phyloP scores from a whole-genome alignment of 192 early-diverging fungal genomes.

The Allomyces javanicus region DNA sequence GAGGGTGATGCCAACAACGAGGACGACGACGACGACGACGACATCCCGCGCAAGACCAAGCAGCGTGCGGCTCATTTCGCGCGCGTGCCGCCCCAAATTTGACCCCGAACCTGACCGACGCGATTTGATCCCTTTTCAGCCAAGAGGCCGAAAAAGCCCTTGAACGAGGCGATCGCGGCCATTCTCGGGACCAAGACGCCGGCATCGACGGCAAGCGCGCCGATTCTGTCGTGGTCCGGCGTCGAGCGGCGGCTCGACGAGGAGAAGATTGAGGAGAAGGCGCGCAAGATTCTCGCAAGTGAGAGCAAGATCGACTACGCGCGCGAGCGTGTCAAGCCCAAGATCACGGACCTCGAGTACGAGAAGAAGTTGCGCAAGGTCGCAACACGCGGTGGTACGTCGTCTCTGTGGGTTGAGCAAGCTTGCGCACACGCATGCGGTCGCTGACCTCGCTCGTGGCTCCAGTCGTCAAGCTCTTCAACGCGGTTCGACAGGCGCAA shows the following conservation, averaged over 20 bases:
- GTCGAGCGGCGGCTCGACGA: conserved; percentile 67
- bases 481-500: neutral
- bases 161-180: neutral
- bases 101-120: neutral
- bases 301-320: conserved; percentile 47
- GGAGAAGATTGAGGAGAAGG: conserved; percentile 60
- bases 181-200: neutral
- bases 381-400: conserved; percentile 67
- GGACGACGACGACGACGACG: neutral
- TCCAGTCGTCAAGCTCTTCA: neutral
- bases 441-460: neutral
- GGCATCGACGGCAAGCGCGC: neutral
- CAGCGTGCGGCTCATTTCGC: neutral
- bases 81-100: neutral
- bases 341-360: conserved; percentile 57
- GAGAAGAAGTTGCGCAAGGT: conserved; percentile 79
- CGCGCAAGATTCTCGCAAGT: conserved; percentile 47
- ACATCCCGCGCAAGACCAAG: neutral
- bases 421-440: neutral
- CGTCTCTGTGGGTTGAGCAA: neutral
- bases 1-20: too few relatives aligned
- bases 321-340: conserved; percentile 52
- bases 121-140: neutral
- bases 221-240: conserved; percentile 6
- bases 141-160: neutral